These are phyloP conservation scores for Sugiyamaella pinicola DNA, from an alignment of 1,139 yeast genomes.

Conservation along the genomic window DNA sequence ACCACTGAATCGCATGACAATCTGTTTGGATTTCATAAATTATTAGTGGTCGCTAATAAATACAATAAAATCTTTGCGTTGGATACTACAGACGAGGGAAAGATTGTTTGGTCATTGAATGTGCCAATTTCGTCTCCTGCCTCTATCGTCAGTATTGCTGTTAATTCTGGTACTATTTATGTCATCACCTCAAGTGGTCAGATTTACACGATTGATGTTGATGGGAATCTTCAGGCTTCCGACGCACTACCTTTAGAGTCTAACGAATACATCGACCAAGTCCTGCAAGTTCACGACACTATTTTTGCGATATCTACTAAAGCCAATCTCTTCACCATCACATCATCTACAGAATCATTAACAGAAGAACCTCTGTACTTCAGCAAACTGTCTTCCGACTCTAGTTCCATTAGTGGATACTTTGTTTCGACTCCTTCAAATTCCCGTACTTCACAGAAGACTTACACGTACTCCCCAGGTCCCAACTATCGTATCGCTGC, in stretches of 20 bases:
- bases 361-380: neutral
- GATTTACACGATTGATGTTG: slow-evolving; percentile 32
- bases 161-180: slow-evolving; percentile 31
- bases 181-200: slow-evolving; percentile 30
- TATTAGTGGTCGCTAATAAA: slow-evolving; percentile 49
- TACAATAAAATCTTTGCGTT: slow-evolving; percentile 51
- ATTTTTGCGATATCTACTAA: slow-evolving; percentile 1
- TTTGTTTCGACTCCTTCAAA: slow-evolving; percentile 13
- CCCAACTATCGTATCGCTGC: slow-evolving; percentile 45
- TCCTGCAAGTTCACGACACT: slow-evolving; percentile 7
- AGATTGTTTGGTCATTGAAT: slow-evolving; percentile 47
- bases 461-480: slow-evolving; percentile 25
- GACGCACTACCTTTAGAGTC: slow-evolving; percentile 22
- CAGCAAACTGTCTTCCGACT: slow-evolving; percentile 7
- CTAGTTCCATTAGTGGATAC: slow-evolving; percentile 5
- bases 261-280: slow-evolving; percentile 12
- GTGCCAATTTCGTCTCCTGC: slow-evolving; percentile 21
- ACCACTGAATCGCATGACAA: slow-evolving; percentile 30
- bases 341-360: neutral
- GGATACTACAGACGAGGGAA: slow-evolving; percentile 46
- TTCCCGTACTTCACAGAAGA: slow-evolving; percentile 17
- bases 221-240: slow-evolving; percentile 27
- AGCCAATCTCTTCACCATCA: slow-evolving; percentile 9
- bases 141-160: slow-evolving; percentile 31
- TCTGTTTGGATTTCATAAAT: slow-evolving; percentile 55